Conservation (phyloP, 768 basidiomycete species). For the Tubosaeta sp. region DNA sequence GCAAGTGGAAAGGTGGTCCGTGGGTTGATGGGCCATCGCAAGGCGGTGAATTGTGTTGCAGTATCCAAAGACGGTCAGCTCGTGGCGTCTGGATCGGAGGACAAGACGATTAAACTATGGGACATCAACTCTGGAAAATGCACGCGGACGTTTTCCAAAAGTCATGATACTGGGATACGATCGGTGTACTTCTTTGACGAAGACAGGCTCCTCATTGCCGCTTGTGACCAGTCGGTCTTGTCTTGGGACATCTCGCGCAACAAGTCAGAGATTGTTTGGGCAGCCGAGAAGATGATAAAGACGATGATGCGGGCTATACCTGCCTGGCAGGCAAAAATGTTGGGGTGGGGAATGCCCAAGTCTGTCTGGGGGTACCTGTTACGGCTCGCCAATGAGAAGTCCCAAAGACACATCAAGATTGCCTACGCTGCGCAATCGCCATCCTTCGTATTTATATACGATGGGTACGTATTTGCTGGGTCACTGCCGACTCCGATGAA, state of each 20-base stretch:
- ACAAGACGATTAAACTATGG: slow-evolving; percentile 25
- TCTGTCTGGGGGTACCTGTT: neutral
- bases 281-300: neutral
- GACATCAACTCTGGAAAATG: slow-evolving; percentile 14
- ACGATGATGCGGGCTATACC: neutral
- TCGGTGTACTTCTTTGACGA: slow-evolving; percentile 13
- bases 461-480: neutral
- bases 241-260: slow-evolving; percentile 11
- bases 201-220: slow-evolving; percentile 5
- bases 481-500: neutral
- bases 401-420: neutral
- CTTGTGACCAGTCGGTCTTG: slow-evolving; percentile 6
- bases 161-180: slow-evolving; percentile 10
- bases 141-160: slow-evolving; percentile 9
- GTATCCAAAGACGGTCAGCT: neutral
- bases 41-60: slow-evolving; percentile 1
- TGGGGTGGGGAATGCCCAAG: slow-evolving; percentile 6
- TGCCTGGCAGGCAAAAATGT: neutral
- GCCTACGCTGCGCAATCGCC: slow-evolving; percentile 6
- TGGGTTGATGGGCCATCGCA: slow-evolving; percentile 16
- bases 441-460: slow-evolving; percentile 1
- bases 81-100: slow-evolving; percentile 23
- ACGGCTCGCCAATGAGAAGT: neutral
- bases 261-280: slow-evolving; percentile 5
- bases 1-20: slow-evolving; percentile 10